Base-by-base conservation (phyloP, 2,329 filamentous ascomycete species). In the Amesomyces nigricolor region DNA sequence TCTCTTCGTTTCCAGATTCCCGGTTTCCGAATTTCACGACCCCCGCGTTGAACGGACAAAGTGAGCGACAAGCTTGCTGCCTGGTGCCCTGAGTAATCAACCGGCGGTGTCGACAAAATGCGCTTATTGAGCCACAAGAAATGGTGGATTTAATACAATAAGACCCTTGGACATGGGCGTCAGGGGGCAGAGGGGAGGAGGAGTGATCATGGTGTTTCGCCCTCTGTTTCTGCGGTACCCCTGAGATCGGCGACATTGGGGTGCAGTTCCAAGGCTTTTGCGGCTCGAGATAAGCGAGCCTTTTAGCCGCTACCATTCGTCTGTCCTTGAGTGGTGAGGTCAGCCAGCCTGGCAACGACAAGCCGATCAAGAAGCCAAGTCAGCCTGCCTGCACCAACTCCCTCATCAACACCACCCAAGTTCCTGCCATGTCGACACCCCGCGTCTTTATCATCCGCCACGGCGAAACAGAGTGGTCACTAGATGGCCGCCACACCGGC, bases 401-500 rank as follows among this genome's bases (percentile, higher is more conserved):
- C n/a, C 9, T 19, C 32, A 35, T 22, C 13, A 5, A 14, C 17
- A 29, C 13, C 43, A 35, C 45, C 29, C 11, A 17, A 51, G 37
- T 35, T 50, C 26, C n/a, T 54, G 56, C 16, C 61, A 73, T 72
- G 71, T 47, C 71, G 2, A 83, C 85, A 2, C 88, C 89, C 2
- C 81, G 88, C 51, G 85, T 89, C 68, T 92, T 92, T 75, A 82
- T 94, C 63, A 75, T 91, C 69, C 89, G 91, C 64, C 91, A 96
- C 68, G 92, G 91, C 72, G 90, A 96, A 75, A 97, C 91, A 4
- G 90, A 95, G 75, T 97, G 91, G 91, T 95, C 89, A 5, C 82
- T 95, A 47, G 87, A 87, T 63, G 91, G 90, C 54, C 80, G 84
- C 51, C 89, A 96, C 72, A 97, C 92, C 0, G 88, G 91, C 50